Conservation (phyloP, 257 asterid species). For the Hygrophila difformis region DNA sequence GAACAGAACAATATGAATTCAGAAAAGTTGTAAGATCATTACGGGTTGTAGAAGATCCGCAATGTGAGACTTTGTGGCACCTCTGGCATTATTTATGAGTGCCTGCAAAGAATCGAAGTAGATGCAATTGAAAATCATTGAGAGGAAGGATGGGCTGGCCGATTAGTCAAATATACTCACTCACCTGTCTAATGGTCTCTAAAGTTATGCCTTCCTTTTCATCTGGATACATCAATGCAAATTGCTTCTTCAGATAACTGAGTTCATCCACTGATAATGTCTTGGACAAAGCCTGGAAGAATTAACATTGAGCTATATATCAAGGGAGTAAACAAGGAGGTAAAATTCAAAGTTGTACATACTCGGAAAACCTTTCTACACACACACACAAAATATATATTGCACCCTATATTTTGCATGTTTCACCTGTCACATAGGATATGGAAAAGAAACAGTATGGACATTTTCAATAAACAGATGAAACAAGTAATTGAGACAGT, state of each 20-base stretch:
- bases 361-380: no score
- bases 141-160: background rate
- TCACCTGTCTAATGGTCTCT: constrained; percentile 25
- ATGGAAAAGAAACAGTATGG: no score
- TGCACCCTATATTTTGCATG: no score
- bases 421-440: no score
- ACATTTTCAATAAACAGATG: no score
- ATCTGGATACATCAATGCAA: constrained; percentile 19
- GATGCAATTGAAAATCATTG: background rate
- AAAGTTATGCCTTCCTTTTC: constrained; percentile 28
- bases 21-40: constrained; percentile 16
- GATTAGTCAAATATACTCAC: background rate
- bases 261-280: constrained; percentile 11
- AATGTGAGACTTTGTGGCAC: constrained; percentile 45
- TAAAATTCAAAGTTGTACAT: no score
- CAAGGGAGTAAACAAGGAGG: no score
- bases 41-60: constrained; percentile 50
- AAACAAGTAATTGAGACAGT: no score
- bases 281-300: constrained; percentile 30
- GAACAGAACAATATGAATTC: background rate
- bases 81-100: constrained; percentile 35
- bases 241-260: constrained; percentile 5
- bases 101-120: constrained; percentile 31
- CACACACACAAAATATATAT: no score
- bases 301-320: background rate